A percentile compares a stretch with the other conserved stretches of the same genome.
These are phyloP conservation scores for Prunus campanulata DNA, from an alignment of 306 rosid species.

Conservation along the genomic window DNA sequence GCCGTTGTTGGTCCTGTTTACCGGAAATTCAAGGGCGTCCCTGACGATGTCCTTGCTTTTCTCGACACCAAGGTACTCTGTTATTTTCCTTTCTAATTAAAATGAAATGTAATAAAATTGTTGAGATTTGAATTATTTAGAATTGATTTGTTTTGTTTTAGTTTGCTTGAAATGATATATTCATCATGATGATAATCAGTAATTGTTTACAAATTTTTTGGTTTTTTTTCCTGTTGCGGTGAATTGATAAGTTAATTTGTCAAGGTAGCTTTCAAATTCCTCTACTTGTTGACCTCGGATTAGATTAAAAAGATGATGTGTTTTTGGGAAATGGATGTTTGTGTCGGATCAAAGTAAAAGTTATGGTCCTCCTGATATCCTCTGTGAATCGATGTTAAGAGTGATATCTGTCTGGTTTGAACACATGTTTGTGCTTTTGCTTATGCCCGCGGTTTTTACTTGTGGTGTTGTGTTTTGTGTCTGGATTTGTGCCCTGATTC, in stretches of 20 bases:
- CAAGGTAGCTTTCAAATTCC: too few species aligned
- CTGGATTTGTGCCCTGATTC: not conserved
- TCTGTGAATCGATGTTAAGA: not conserved
- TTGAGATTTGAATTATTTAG: not conserved
- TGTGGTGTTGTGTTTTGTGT: not conserved
- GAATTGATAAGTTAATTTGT: too few species aligned
- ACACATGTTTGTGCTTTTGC: not conserved
- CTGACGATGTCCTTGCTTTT: conserved; percentile 60
- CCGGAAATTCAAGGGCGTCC: conserved; percentile 47
- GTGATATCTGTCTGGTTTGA: not conserved
- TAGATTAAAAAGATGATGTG: not conserved
- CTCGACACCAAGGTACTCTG: conserved; percentile 58
- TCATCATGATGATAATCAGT: not conserved
- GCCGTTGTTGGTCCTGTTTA: conserved; percentile 58
- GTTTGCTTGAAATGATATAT: not conserved
- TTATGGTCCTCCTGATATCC: not conserved
- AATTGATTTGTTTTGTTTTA: too few species aligned
- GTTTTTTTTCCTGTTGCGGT: not conserved
- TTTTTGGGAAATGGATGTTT: not conserved
- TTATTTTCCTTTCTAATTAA: not conserved
- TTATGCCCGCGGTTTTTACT: not conserved
- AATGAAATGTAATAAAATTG: not conserved
- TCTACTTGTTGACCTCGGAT: too few species aligned
- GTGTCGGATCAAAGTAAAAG: not conserved
- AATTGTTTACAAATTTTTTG: not conserved